A percentile compares a stretch with the other conserved stretches of the same genome.
These are phyloP conservation scores for Phytophthora europaea DNA, from an alignment of 352 stramenopile species.

Conservation along the genomic window DNA sequence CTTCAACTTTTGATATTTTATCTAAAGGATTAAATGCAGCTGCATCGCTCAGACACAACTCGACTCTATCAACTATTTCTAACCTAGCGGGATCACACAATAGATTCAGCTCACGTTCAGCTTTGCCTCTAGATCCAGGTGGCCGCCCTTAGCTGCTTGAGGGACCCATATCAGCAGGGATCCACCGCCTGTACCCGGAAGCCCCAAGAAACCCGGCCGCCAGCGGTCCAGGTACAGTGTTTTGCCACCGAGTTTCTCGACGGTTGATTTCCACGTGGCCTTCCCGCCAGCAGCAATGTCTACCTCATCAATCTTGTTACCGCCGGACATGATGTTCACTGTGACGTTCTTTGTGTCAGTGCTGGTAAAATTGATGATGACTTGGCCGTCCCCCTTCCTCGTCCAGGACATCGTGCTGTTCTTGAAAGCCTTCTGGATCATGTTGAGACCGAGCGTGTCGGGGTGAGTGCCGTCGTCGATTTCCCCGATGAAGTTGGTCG, in stretches of 20 bases:
- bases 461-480: constrained; percentile 62
- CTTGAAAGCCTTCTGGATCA: constrained; percentile 53
- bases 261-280: constrained; percentile 46
- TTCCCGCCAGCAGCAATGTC: constrained; percentile 39
- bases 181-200: constrained; percentile 67
- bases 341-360: constrained; percentile 51
- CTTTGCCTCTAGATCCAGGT: constrained; percentile 56
- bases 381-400: constrained; percentile 41
- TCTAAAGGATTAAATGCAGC: not conserved
- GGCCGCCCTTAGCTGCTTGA: constrained; percentile 45
- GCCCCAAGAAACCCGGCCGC: constrained; percentile 61
- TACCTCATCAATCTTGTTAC: constrained; percentile 51
- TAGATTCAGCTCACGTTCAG: constrained; percentile 51
- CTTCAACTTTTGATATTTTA: not conserved
- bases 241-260: constrained; percentile 54
- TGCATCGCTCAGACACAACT: not conserved
- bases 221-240: constrained; percentile 80
- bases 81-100: not conserved
- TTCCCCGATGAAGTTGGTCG: constrained; percentile 61
- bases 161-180: constrained; percentile 75
- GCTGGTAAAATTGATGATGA: constrained; percentile 56
- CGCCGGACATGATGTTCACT: constrained; percentile 61
- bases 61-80: not conserved
- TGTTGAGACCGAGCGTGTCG: constrained; percentile 52
- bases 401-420: constrained; percentile 53